phyloP scores from a whole-genome alignment of 768 basidiomycete genomes.

The Auriscalpium microsporum region DNA sequence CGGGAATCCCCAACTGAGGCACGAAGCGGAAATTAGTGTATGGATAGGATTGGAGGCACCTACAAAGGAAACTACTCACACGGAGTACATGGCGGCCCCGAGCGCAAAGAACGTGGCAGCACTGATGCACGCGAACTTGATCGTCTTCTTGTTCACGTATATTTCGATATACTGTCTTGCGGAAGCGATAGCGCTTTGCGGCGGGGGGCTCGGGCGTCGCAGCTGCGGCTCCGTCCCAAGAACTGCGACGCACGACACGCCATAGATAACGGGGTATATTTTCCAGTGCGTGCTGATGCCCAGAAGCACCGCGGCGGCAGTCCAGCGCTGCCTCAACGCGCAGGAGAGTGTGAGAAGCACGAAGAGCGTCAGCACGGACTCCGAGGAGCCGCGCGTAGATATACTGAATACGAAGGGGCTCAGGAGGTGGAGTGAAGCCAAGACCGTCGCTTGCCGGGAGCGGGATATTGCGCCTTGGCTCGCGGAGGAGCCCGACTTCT shows the following conservation, averaged over 20 bases:
- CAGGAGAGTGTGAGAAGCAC: conserved; percentile 64
- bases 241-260: conserved; percentile 61
- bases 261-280: conserved; percentile 92
- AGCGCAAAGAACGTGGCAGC: conserved; percentile 58
- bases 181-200: background rate
- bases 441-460: conserved; percentile 37
- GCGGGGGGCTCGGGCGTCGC: background rate
- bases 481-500: background rate
- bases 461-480: background rate
- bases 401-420: conserved; percentile 95
- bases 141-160: conserved; percentile 40
- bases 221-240: conserved; percentile 23
- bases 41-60: background rate
- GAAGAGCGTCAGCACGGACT: conserved; percentile 74
- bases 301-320: conserved; percentile 58
- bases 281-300: conserved; percentile 93
- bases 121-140: conserved; percentile 64
- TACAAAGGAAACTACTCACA: conserved; percentile 41
- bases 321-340: conserved; percentile 52
- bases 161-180: conserved; percentile 19
- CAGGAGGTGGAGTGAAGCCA: conserved; percentile 68
- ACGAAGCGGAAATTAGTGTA: background rate
- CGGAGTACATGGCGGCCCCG: conserved; percentile 55
- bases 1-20: conserved; percentile 81
- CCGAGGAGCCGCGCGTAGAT: conserved; percentile 94